Evolutionary conservation across 352 stramenopile genomes (phyloP).

Genomic region (Phytophthora citricola): DNA sequence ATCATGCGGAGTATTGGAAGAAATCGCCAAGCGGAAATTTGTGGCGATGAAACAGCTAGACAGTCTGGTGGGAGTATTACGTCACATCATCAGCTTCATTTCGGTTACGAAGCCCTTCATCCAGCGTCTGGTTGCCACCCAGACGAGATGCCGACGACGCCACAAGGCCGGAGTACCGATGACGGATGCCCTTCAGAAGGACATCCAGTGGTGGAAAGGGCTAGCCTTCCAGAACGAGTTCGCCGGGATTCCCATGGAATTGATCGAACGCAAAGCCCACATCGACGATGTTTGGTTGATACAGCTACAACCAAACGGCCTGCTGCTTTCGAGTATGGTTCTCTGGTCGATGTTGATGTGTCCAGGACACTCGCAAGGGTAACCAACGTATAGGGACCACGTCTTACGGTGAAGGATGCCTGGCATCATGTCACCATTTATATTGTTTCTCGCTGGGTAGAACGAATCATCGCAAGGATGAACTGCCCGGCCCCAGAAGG

Average conservation of each 20-base stretch:
- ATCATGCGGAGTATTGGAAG: not conserved
- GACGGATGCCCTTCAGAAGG: constrained; percentile 10
- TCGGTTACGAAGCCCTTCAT: constrained; percentile 17
- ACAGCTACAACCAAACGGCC: not conserved
- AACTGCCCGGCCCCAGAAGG: constrained; percentile 1
- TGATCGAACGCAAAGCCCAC: constrained; percentile 1
- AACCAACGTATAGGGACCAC: too few species aligned
- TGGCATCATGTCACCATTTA: constrained; percentile 15
- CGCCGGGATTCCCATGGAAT: constrained; percentile 5
- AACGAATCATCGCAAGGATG: constrained; percentile 11
- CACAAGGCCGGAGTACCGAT: not conserved
- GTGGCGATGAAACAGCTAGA: not conserved
- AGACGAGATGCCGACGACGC: not conserved
- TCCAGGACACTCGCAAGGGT: too few species aligned
- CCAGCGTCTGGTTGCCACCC: not conserved
- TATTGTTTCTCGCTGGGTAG: constrained; percentile 12
- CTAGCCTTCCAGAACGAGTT: constrained; percentile 13
- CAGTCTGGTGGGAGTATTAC: not conserved
- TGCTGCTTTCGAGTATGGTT: not conserved
- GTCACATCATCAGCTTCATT: constrained; percentile 21
- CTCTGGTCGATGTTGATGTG: not conserved
- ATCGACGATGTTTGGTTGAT: not conserved
- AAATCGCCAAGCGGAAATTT: not conserved
- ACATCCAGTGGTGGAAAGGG: constrained; percentile 1
- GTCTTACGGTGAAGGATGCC: not conserved